These are phyloP conservation scores for Aegilops umbellulata DNA, from an alignment of 176 grass and related monocot species.

Conservation along the genomic window DNA sequence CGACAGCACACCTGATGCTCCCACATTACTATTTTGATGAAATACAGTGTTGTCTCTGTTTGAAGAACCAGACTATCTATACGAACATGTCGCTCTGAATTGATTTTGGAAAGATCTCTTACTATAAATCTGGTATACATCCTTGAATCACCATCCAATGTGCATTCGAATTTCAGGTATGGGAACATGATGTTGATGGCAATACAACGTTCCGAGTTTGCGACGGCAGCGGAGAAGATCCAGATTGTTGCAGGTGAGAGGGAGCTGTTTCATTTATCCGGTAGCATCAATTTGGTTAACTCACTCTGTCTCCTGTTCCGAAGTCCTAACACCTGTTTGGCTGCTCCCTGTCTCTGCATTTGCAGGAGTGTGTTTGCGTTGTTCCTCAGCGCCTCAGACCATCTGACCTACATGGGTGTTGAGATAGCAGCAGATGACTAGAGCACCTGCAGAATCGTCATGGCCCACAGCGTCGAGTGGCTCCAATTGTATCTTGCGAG, in stretches of 20 bases:
- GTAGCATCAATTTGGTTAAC: background rate
- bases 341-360: background rate
- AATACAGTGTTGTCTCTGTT: background rate
- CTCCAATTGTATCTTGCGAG: background rate
- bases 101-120: background rate
- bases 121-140: background rate
- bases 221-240: conserved; percentile 42
- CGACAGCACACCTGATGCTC: background rate
- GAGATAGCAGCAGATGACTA: conserved; percentile 33
- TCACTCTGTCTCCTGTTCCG: background rate
- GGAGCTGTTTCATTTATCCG: background rate
- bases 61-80: background rate
- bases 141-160: background rate
- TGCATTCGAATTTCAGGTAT: conserved; percentile 21
- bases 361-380: conserved; percentile 36
- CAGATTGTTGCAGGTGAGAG: conserved; percentile 41
- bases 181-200: conserved; percentile 41
- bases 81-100: background rate
- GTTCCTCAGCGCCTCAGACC: conserved; percentile 33
- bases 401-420: conserved; percentile 42
- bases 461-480: background rate
- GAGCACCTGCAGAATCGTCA: conserved; percentile 53
- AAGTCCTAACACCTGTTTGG: background rate
- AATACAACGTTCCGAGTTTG: conserved; percentile 36
- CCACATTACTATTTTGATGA: background rate